Evolutionary conservation across 192 early-diverging fungal genomes (phyloP).

Genomic region (Umbelopsis isabellina): DNA sequence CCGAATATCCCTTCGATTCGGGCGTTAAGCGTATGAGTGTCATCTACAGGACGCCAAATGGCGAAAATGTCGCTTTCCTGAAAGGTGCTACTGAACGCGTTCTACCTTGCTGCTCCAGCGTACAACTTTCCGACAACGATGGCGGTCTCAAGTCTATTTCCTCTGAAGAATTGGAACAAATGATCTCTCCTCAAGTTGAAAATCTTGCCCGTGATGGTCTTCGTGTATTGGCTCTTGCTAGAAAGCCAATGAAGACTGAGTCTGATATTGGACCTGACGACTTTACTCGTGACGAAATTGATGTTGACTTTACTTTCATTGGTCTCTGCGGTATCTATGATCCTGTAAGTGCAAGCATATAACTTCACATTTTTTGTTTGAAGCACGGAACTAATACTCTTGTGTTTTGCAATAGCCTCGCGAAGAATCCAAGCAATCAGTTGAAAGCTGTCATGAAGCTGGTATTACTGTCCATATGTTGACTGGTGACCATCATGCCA

Average conservation of each 20-base stretch:
- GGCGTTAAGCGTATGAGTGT: slow-evolving; percentile 92
- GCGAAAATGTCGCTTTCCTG: slow-evolving; percentile 62
- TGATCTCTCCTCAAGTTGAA: slow-evolving; percentile 65
- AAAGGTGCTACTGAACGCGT: slow-evolving; percentile 96
- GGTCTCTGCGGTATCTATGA: slow-evolving; percentile 94
- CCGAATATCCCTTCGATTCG: slow-evolving; percentile 78
- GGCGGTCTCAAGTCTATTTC: slow-evolving; percentile 27
- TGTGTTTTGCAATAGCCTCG: slow-evolving; percentile 52
- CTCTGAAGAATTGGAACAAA: slow-evolving; percentile 44
- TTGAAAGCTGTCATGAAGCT: slow-evolving; percentile 81
- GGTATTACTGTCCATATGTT: slow-evolving; percentile 97
- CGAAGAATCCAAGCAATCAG: slow-evolving; percentile 64
- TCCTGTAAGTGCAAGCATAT: slow-evolving; percentile 45
- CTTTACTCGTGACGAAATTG: slow-evolving; percentile 61
- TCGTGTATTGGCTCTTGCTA: slow-evolving; percentile 86
- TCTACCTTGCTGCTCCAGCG: slow-evolving; percentile 66
- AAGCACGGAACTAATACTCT: background rate
- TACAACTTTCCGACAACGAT: slow-evolving; percentile 43
- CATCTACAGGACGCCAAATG: slow-evolving; percentile 51
- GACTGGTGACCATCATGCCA: slow-evolving; percentile 92
- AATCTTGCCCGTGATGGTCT: slow-evolving; percentile 76
- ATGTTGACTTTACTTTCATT: slow-evolving; percentile 74
- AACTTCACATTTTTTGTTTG: no score
- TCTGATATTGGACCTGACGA: slow-evolving; percentile 38
- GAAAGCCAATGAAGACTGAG: slow-evolving; percentile 49